A percentile compares a stretch with the other conserved stretches of the same genome.
phyloP scores from a whole-genome alignment of 768 basidiomycete species.

The Psilocybe sp. region DNA sequence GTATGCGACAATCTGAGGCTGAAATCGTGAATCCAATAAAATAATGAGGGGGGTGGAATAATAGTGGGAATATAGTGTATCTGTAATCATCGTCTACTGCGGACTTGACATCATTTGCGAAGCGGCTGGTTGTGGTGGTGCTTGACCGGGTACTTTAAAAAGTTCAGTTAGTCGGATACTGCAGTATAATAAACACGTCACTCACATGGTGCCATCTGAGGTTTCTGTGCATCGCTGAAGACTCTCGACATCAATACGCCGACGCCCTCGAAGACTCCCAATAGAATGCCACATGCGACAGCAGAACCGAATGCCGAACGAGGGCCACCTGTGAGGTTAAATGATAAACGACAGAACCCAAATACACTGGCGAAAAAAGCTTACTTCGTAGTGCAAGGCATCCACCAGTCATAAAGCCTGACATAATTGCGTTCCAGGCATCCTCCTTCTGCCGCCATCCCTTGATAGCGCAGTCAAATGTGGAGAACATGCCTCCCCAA shows the following conservation, averaged over 20 bases:
- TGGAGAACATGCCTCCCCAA: conserved; percentile 98
- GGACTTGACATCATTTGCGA: conserved; percentile 38
- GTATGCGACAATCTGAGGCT: not conserved
- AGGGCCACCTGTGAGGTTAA: conserved; percentile 70
- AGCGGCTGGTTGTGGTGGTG: conserved; percentile 46
- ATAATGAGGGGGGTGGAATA: conserved; percentile 14
- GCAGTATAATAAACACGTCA: conserved; percentile 8
- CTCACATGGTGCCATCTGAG: conserved; percentile 78
- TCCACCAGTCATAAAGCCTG: conserved; percentile 98
- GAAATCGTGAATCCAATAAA: conserved; percentile 12
- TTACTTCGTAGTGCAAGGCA: conserved; percentile 90
- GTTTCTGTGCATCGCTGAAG: conserved; percentile 79
- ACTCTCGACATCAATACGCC: conserved; percentile 90
- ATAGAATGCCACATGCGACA: conserved; percentile 90
- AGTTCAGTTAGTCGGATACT: not conserved
- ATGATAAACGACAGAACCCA: conserved; percentile 1
- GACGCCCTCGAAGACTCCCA: conserved; percentile 93
- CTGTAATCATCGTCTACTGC: conserved; percentile 42
- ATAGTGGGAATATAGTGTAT: conserved; percentile 20
- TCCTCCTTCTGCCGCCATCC: conserved; percentile 96
- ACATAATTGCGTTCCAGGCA: conserved; percentile 98
- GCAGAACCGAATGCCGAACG: conserved; percentile 90
- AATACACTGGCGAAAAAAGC: conserved; percentile 29
- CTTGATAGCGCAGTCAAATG: conserved; percentile 98
- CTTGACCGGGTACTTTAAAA: conserved; percentile 50